Conservation (phyloP, 495 filamentous ascomycete species). For the Neurospora hispaniola region DNA sequence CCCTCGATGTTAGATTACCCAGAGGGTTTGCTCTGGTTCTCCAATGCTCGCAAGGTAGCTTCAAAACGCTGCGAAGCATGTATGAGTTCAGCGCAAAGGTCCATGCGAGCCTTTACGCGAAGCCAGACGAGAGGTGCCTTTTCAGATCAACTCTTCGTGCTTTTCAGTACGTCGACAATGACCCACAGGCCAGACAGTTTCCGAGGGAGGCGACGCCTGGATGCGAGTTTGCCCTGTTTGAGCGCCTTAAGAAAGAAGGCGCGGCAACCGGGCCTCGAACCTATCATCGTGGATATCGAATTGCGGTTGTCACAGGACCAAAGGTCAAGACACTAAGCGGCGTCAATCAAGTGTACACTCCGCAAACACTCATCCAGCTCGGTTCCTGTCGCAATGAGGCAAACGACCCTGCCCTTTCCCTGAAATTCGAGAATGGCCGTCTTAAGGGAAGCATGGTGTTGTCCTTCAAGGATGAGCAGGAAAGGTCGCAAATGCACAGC, state of each 20-base stretch:
- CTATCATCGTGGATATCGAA: conserved; percentile 64
- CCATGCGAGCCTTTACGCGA: conserved; percentile 53
- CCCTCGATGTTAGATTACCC: conserved; percentile 54
- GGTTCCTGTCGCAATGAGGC: conserved; percentile 58
- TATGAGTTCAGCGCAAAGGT: conserved; percentile 70
- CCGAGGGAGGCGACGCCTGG: conserved; percentile 58
- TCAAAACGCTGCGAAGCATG: conserved; percentile 65
- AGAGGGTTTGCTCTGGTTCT: conserved; percentile 58
- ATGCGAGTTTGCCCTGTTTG: conserved; percentile 63
- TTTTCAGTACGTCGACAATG: conserved; percentile 67
- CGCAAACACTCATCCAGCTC: conserved; percentile 57
- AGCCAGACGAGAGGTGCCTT: conserved; percentile 52
- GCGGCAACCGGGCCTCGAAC: conserved; percentile 57
- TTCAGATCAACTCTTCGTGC: conserved; percentile 54
- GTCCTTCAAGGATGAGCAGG: conserved; percentile 58
- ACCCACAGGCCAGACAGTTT: conserved; percentile 52
- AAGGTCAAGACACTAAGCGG: conserved; percentile 65
- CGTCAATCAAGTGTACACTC: conserved; percentile 51
- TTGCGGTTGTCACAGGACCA: conserved; percentile 63
- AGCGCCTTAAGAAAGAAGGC: conserved; percentile 47
- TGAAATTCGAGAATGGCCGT: conserved; percentile 59
- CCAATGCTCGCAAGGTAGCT: conserved; percentile 61
- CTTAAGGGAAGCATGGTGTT: conserved; percentile 56
- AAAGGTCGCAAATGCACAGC: conserved; percentile 55
- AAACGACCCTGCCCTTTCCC: conserved; percentile 52